A percentile compares a stretch with the other conserved stretches of the same genome.
Conservation (phyloP, 2,329 filamentous ascomycete species). For the Neurospora sp. region DNA sequence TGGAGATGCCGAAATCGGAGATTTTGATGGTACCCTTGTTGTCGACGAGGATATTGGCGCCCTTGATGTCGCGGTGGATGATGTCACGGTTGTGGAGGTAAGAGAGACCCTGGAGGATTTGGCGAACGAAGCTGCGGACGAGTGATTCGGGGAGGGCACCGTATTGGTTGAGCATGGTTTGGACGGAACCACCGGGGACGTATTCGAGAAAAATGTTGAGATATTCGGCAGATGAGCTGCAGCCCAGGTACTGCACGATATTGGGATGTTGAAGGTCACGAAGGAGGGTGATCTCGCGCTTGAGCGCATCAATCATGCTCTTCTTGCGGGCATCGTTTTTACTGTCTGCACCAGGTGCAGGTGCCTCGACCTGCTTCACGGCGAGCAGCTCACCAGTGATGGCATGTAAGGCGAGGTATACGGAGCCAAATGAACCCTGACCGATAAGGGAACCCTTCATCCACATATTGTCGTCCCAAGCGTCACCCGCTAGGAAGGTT, state of each 20-base stretch:
- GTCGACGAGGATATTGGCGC: conserved; percentile 95
- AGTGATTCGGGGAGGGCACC: conserved; percentile 88
- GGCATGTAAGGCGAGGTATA: conserved; percentile 89
- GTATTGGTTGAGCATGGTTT: conserved; percentile 97
- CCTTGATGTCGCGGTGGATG: conserved; percentile 98
- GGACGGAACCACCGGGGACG: conserved; percentile 92
- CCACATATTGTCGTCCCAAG: conserved; percentile 96
- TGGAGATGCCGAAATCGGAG: conserved; percentile 96
- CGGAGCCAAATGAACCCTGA: conserved; percentile 91
- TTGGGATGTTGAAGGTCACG: conserved; percentile 92
- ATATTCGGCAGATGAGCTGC: conserved; percentile 79
- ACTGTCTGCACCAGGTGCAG: conserved; percentile 65
- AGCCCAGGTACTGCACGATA: conserved; percentile 96
- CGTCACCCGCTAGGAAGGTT: conserved; percentile 84
- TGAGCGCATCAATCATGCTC: conserved; percentile 94
- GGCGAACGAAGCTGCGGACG: conserved; percentile 91
- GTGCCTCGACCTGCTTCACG: conserved; percentile 94
- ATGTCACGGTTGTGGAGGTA: conserved; percentile 94
- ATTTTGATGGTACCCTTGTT: conserved; percentile 99
- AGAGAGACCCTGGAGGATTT: conserved; percentile 85
- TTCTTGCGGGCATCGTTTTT: conserved; percentile 87
- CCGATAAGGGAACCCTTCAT: conserved; percentile 98
- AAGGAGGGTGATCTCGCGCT: conserved; percentile 89
- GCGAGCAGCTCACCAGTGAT: conserved; percentile 96
- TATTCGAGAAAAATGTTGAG: conserved; percentile 99